Percentiles rank a stretch among this genome's conserved stretches.
These are phyloP conservation scores for Apiotrichum laibachii DNA, from an alignment of 1,284 basidiomycete species.

Conservation along the genomic window DNA sequence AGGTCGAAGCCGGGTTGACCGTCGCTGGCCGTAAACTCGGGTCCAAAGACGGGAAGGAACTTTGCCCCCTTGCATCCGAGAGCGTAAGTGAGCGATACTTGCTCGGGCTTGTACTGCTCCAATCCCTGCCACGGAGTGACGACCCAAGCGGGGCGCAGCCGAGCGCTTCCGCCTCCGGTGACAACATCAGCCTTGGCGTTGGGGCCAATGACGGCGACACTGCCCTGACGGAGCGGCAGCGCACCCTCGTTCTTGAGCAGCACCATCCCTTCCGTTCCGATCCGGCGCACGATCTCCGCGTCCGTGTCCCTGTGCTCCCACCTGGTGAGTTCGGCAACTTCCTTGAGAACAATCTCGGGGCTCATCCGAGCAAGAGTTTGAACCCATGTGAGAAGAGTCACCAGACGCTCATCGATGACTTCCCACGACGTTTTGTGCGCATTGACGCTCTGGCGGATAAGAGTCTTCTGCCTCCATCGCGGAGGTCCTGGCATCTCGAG, in stretches of 20 bases:
- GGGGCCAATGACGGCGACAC: slow-evolving; percentile 61
- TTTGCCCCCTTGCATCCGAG: too few relatives aligned
- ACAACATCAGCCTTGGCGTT: slow-evolving; percentile 59
- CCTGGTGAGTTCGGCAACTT: too few relatives aligned
- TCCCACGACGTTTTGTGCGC: slow-evolving; percentile 57
- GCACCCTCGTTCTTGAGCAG: slow-evolving; percentile 52
- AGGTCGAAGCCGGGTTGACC: too few relatives aligned
- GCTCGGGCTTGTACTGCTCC: too few relatives aligned
- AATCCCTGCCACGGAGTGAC: slow-evolving; percentile 59
- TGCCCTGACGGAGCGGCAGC: slow-evolving; percentile 33
- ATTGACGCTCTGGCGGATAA: slow-evolving; percentile 59
- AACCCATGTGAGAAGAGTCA: slow-evolving; percentile 46
- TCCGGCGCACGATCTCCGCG: slow-evolving; percentile 28
- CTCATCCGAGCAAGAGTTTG: slow-evolving; percentile 29
- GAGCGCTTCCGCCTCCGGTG: slow-evolving; percentile 60
- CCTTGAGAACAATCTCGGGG: too few relatives aligned
- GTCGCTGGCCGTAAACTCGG: too few relatives aligned
- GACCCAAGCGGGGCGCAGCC: slow-evolving; percentile 55
- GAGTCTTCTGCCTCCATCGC: slow-evolving; percentile 24
- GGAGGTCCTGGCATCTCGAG: slow-evolving; percentile 39
- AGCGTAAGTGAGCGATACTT: too few relatives aligned
- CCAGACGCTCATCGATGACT: too few relatives aligned
- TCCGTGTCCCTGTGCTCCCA: slow-evolving; percentile 21
- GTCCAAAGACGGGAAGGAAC: too few relatives aligned
- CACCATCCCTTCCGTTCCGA: slow-evolving; percentile 59